These are phyloP conservation scores for Naganishia vaughanmartiniae DNA, from an alignment of 768 basidiomycete genomes.

Conservation along the genomic window DNA sequence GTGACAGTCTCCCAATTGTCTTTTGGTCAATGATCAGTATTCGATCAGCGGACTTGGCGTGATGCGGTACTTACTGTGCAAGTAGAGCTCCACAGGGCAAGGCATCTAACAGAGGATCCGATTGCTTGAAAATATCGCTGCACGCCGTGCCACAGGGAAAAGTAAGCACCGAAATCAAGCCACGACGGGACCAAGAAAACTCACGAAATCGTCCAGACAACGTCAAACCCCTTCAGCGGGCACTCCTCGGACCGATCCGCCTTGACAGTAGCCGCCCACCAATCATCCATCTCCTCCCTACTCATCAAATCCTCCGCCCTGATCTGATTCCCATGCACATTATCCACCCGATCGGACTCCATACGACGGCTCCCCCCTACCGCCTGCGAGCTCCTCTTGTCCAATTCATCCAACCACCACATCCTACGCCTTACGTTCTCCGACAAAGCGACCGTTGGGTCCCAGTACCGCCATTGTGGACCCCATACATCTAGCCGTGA, in stretches of 20 bases:
- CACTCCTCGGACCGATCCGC: slow-evolving; percentile 14
- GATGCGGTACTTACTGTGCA: slow-evolving; percentile 41
- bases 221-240: slow-evolving; percentile 30
- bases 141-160: background rate
- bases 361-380: background rate
- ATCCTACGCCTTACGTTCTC: slow-evolving; percentile 43
- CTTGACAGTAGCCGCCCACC: slow-evolving; percentile 1
- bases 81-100: slow-evolving; percentile 48
- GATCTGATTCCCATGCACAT: background rate
- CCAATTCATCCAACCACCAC: slow-evolving; percentile 31
- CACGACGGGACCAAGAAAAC: slow-evolving; percentile 24
- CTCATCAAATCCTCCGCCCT: slow-evolving; percentile 32
- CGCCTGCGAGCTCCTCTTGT: background rate
- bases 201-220: slow-evolving; percentile 50
- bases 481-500: slow-evolving; percentile 51
- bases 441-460: slow-evolving; percentile 40
- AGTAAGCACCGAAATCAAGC: background rate
- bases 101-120: slow-evolving; percentile 44
- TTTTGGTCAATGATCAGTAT: background rate
- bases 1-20: slow-evolving; percentile 50
- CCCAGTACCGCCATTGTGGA: slow-evolving; percentile 50
- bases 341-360: background rate
- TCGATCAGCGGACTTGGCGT: background rate
- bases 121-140: slow-evolving; percentile 50
- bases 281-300: slow-evolving; percentile 17